Base-by-base conservation (phyloP, 1,139 yeast genomes). In the Candida sp. region DNA sequence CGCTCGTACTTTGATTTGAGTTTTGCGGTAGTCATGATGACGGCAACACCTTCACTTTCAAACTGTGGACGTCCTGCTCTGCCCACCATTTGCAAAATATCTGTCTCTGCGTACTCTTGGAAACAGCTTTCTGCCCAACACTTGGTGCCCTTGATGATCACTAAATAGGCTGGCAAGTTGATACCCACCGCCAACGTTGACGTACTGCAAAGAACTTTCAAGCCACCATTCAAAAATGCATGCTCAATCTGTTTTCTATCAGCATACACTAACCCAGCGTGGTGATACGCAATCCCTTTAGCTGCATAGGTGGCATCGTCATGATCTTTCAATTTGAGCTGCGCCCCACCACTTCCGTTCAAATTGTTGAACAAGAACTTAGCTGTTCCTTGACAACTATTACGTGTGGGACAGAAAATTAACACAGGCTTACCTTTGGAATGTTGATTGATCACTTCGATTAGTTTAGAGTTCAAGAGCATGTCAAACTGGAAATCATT, bases 101-200 rank as follows among this genome's bases (percentile, higher is more conserved):
- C 87, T 58, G 81, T 73, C 44, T 83, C 85, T 5, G 83, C 72
- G 51, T 83, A 83, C 46, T 83, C 88, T 45, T 70, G 73, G 52
- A 80, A 75, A 17, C 68, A 61, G 2, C 76, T 76, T 45, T 73
- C 77, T 37, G 63, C 65, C 80, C 86, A 80, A 44, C 78, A 68
- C 57, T 76, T 80, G 0, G 89, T 84, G 12, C 88, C 87, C 51
- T 84, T 83, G 39, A 84, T 73, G 17, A 84, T 67, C 1, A 83
- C 88, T 50, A 83, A 67, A 63, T 81, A 85, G 0, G 88, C 87
- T 3, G 88, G 88, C 42, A 84, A 67, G 57, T 84, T 84, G 30
- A 83, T 83, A 50, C 88, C 88, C 66, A 84, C 80, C 0, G 88
- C 85, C 53, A 84, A 65, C 0, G 87, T 84, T 0, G 87, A 81